Percentiles rank a stretch among this genome's conserved stretches.
These are phyloP conservation scores for Allium fistulosum DNA, from an alignment of 106 monocot species.

Conservation along the genomic window DNA sequence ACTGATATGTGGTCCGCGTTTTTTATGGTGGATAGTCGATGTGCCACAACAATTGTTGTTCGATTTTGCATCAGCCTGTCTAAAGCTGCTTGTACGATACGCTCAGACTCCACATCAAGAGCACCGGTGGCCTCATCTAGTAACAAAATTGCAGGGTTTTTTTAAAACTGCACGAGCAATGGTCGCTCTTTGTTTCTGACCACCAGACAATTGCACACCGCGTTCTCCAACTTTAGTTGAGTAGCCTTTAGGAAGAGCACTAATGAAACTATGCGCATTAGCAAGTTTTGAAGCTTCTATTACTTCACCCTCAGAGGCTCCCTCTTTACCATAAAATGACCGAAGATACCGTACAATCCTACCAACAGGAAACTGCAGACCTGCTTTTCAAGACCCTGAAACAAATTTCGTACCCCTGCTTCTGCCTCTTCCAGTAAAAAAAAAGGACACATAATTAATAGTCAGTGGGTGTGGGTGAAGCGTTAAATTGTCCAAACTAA, in stretches of 20 bases:
- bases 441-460: too few species aligned
- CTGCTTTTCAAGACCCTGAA: too few species aligned
- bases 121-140: conserved; percentile 32
- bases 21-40: conserved; percentile 59
- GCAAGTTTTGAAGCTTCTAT: neutral
- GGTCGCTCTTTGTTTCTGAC: neutral
- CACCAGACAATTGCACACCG: neutral
- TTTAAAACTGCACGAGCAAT: conserved; percentile 36
- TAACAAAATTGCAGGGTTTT: conserved; percentile 48
- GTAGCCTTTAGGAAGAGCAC: conserved; percentile 75
- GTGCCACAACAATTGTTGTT: conserved; percentile 66
- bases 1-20: conserved; percentile 73
- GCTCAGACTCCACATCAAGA: conserved; percentile 62
- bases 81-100: conserved; percentile 58
- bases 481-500: too few species aligned
- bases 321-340: neutral
- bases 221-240: conserved; percentile 53
- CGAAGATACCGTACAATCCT: too few species aligned
- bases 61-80: conserved; percentile 58
- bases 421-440: too few species aligned
- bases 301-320: neutral
- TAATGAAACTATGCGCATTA: conserved; percentile 35
- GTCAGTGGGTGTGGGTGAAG: too few species aligned
- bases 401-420: too few species aligned
- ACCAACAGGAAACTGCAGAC: too few species aligned